phyloP scores from a whole-genome alignment of 345 rosid species.

The Angophora floribunda region DNA sequence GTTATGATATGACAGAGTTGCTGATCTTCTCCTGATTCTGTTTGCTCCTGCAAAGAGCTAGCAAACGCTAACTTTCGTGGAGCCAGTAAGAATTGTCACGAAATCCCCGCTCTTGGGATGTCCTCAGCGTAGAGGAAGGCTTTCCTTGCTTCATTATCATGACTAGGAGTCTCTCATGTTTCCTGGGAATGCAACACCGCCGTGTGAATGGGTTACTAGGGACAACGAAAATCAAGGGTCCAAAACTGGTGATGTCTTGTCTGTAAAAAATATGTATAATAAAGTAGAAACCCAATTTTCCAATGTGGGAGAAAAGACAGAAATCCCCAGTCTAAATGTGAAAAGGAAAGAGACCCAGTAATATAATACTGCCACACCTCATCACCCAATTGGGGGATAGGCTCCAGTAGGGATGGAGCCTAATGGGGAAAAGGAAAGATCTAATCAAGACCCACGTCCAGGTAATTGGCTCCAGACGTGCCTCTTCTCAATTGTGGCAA shows the following conservation, averaged over 20 bases:
- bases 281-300: not conserved
- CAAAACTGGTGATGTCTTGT: not conserved
- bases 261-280: not conserved
- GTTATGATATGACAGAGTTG: too few species aligned
- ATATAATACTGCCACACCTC: constrained; percentile 4
- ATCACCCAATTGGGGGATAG: constrained; percentile 53
- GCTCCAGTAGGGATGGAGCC: constrained; percentile 61
- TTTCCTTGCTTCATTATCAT: not conserved
- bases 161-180: not conserved
- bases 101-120: too few species aligned
- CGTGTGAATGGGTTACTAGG: not conserved
- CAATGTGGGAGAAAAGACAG: not conserved
- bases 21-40: too few species aligned
- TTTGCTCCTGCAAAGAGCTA: not conserved
- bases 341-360: not conserved
- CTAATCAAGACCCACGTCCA: constrained; percentile 1
- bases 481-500: not conserved
- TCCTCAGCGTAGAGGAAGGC: too few species aligned
- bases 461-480: not conserved
- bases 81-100: too few species aligned
- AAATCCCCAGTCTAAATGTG: not conserved
- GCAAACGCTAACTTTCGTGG: not conserved
- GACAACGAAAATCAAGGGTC: not conserved
- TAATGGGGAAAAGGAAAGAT: not conserved
- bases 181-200: not conserved